Percentiles rank a stretch among this genome's conserved stretches.
These are phyloP conservation scores for Penicillium chermesinum DNA, from an alignment of 495 filamentous ascomycete genomes.

Conservation along the genomic window DNA sequence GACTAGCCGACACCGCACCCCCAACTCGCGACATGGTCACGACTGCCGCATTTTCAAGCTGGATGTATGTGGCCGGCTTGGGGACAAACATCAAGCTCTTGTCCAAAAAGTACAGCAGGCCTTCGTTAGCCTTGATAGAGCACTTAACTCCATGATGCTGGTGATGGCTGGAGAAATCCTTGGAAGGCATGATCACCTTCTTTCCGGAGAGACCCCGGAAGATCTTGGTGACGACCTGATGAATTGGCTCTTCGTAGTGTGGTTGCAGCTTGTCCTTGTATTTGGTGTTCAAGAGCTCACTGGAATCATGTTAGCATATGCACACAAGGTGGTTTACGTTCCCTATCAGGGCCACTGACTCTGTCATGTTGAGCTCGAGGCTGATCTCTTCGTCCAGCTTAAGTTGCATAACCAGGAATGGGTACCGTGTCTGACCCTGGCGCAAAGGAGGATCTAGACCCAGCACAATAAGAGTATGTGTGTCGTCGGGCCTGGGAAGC, in stretches of 20 bases:
- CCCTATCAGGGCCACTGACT: conserved; percentile 46
- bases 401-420: conserved; percentile 98
- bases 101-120: conserved; percentile 93
- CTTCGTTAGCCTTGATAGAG: conserved; percentile 98
- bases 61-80: conserved; percentile 94
- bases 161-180: conserved; percentile 89
- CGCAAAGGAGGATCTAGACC: conserved; percentile 93
- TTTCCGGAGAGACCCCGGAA: conserved; percentile 92
- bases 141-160: conserved; percentile 95
- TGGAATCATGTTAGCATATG: conserved; percentile 11
- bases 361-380: conserved; percentile 95
- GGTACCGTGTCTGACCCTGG: conserved; percentile 97
- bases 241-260: conserved; percentile 87
- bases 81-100: conserved; percentile 99
- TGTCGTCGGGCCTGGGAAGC: conserved; percentile 93
- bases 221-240: conserved; percentile 86
- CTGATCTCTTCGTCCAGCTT: conserved; percentile 97
- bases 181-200: conserved; percentile 88
- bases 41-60: conserved; percentile 80
- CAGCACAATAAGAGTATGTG: conserved; percentile 90
- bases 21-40: conserved; percentile 95
- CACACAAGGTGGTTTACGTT: conserved; percentile 9
- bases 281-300: conserved; percentile 64
- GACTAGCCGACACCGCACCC: conserved; percentile 85
- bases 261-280: conserved; percentile 84